Percentiles rank a stretch among this genome's conserved stretches.
Conservation (phyloP, 371 early-diverging fungal species). For the Zopfochytrium polystomum region DNA sequence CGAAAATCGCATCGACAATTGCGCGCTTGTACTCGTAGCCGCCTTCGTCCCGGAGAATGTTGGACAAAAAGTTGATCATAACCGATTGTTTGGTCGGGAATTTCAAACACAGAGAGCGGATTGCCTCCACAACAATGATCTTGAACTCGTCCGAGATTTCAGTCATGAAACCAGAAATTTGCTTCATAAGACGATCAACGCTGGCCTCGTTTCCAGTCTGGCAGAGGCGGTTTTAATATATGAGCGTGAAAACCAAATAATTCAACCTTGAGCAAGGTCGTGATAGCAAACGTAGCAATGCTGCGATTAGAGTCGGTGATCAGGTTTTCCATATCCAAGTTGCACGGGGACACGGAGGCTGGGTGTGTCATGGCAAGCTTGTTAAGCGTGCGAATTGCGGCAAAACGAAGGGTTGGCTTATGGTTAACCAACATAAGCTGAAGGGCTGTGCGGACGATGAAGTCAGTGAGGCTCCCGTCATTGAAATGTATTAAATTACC, state of each 20-base stretch:
- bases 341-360: constrained; percentile 87
- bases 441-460: constrained; percentile 53
- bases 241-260: background rate
- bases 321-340: constrained; percentile 94
- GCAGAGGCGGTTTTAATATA: background rate
- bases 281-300: constrained; percentile 98
- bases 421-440: constrained; percentile 90
- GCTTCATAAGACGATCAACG: constrained; percentile 97
- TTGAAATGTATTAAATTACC: constrained; percentile 39
- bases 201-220: constrained; percentile 95
- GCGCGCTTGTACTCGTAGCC: constrained; percentile 94
- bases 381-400: constrained; percentile 94
- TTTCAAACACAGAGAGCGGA: constrained; percentile 90
- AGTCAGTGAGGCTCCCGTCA: constrained; percentile 4
- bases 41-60: constrained; percentile 94
- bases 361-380: constrained; percentile 84
- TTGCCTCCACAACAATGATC: constrained; percentile 95
- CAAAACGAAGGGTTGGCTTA: constrained; percentile 90
- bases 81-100: constrained; percentile 93
- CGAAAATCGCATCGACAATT: constrained; percentile 95
- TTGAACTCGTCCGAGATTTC: constrained; percentile 98
- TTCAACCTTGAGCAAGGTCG: constrained; percentile 83
- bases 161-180: constrained; percentile 92
- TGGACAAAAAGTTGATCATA: constrained; percentile 89
- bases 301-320: constrained; percentile 95